Evolutionary conservation across 2,329 filamentous ascomycete genomes (phyloP), one percentile per base, ranked within the genome.

Genomic region (Xylaria multiplex): DNA sequence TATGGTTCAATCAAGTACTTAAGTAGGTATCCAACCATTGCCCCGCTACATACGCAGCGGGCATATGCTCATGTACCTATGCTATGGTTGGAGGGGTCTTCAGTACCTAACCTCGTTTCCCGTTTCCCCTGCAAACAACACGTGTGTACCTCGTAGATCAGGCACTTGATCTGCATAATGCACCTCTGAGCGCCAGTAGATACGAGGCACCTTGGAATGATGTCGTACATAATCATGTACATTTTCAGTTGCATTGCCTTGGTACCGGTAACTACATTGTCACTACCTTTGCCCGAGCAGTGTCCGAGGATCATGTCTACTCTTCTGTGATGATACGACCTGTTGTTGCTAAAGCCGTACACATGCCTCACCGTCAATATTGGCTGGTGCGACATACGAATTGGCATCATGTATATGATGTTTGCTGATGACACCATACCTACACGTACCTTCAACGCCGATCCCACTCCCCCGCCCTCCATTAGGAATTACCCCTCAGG

Each of bases 391-490:
- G 6, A 45, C 27, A 46, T 24, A 42, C n/a, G n/a, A 60, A 62
- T 40, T 56, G 37, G 50, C 59, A 61, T 55, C 32, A n/a, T 43
- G 45, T 62, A 45, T 37, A 50, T 49, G 40, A 13, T 61, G 42
- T 58, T 58, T 59, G 45, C 43, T 50, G 50, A 58, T 63, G 46
- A 58, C 54, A 48, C 42, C 59, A 62, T 62, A 52, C 22, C 19
- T 22, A 24, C 22, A 37, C 11, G 35, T 45, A 19, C 30, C 24
- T 30, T 27, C 22, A 27, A 42, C 43, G 65, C 50, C 50, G 65
- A 67, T 67, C 65, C 30, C 57, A 60, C 8, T 13, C 35, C 35
- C 35, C 11, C 35, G 8, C 35, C 35, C 35, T 32, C n/a, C 13
- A n/a, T 42, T 59, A 16, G 42, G 37, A 40, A 62, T 62, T 43